Evolutionary conservation across 805 yeast genomes (phyloP), one percentile per base, ranked within the genome.

Genomic region (Debaryomyces tyrocola): DNA sequence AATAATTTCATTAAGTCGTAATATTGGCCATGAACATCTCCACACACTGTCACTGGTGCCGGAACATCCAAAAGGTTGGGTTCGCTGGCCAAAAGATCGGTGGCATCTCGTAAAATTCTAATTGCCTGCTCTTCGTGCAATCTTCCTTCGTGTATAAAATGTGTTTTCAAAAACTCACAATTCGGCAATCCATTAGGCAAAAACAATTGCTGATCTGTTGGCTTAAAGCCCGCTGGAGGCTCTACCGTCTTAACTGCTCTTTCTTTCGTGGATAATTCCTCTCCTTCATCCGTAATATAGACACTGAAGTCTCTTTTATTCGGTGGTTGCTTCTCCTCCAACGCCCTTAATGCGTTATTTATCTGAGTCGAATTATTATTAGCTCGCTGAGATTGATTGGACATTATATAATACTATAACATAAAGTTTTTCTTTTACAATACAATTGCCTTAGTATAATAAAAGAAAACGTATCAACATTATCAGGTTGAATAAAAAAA

Each of bases 11-110:
- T 75, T 55, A 92, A 74, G 65, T 92, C 99, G 64, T 79, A 91
- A 64, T 80, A 90, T 65, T 92, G 98, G 14, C 99, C 99, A 66
- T 92, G 98, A n/a, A 91, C 79, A 67, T 92, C 98, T 46, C 99
- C 99, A 70, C 97, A 90, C 2, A 92, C 90, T 0, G 96, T 91
- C 2, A 92, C 88, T 0, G 98, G 99, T 0, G 97, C 95, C 2
- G 90, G 91, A 1, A 94, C 86, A 15, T 77, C 76, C 43, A 92
- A 70, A 55, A 92, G 62, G 57, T 87, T 92, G 5, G 96, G 95
- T 59, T 92, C 98, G 33, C 67, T 62, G 11, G 76, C 62, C 46
- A 94, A 74, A 6, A 84, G 63, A 18, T 71, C 73, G 0, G 90
- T 83, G 7, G 95, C 95, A 64, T 72, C 74, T 15, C 70, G 61